Conservation (phyloP, 73 alveolate genomes). For the Paramecium caudatum region DNA sequence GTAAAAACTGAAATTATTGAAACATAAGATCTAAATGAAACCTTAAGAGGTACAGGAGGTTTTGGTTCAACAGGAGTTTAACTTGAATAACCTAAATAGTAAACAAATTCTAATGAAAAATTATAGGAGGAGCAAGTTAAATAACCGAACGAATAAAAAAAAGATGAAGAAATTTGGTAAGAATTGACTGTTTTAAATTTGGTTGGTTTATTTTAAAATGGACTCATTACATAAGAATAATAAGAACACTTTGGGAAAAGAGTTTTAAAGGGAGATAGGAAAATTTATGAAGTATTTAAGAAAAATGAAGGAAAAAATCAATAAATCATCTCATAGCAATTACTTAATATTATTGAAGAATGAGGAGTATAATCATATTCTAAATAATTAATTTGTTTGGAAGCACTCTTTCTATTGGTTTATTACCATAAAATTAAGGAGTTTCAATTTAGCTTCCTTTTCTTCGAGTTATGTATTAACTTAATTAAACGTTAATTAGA, state of each 20-base stretch:
- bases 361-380: background rate
- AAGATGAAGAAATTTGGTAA: constrained; percentile 1
- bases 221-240: background rate
- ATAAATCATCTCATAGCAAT: background rate
- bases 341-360: constrained; percentile 39
- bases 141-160: too few relatives aligned
- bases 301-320: constrained; percentile 45
- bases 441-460: constrained; percentile 20
- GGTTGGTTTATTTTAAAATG: background rate
- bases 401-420: background rate
- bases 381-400: background rate
- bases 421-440: background rate
- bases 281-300: constrained; percentile 10
- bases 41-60: constrained; percentile 95
- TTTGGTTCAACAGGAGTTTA: constrained; percentile 95
- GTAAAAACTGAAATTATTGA: constrained; percentile 84
- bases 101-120: too few relatives aligned
- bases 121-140: background rate
- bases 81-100: too few relatives aligned
- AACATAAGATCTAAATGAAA: constrained; percentile 85
- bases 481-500: background rate
- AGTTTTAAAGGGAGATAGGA: constrained; percentile 16
- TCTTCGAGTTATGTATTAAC: background rate
- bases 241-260: background rate
- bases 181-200: constrained; percentile 22